Evolutionary conservation across 352 stramenopile genomes (phyloP), one percentile per base, ranked within the genome.

Genomic region (Blastocystis sp.): DNA sequence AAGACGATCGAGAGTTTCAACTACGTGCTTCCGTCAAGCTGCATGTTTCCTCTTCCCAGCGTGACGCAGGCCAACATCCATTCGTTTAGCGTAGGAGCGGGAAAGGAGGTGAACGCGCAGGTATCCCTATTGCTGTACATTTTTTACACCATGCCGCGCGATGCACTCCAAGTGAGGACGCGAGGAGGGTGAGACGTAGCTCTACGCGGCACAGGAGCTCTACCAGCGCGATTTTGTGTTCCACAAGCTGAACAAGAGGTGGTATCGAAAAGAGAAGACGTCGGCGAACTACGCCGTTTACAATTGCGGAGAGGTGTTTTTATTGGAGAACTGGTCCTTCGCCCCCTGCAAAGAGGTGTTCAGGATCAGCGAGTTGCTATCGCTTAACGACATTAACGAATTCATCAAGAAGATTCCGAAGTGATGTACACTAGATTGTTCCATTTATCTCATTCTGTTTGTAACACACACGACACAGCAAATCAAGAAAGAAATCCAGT

Each of bases 401-500:
- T 81, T 63, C 24, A 16, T 81, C 8, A 81, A 64, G 48, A 40
- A 44, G 36, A 38, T 51, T 32, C 21, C n/a, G 16, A 38, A 11
- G 32, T 72, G 40, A 40, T 46, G 57, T 34, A n/a, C n/a, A n/a
- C n/a, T n/a, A n/a, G n/a, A n/a, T n/a, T n/a, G n/a, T n/a, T n/a
- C n/a, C 4, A 29, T 42, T 36, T 44, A 38, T 69, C 21, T 14
- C 24, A 44, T n/a, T 51, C 44, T 81, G 32, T 81, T 40, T 11
- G 29, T 2, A 8, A 76, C 24, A 81, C 44, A 65, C 44, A 65
- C 44, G 18, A n/a, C 27, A 81, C 69, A 81, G 27, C 18, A 81
- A 40, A 64, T 81, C 69, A 21, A 65, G 29, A 48, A 85, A 85
- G 51, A 73, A 85, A 53, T 76, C 57, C 24, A 85, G 42, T 4